phyloP scores from a whole-genome alignment of 2,329 filamentous ascomycete species.

The Chrysoporthe cubensis region DNA sequence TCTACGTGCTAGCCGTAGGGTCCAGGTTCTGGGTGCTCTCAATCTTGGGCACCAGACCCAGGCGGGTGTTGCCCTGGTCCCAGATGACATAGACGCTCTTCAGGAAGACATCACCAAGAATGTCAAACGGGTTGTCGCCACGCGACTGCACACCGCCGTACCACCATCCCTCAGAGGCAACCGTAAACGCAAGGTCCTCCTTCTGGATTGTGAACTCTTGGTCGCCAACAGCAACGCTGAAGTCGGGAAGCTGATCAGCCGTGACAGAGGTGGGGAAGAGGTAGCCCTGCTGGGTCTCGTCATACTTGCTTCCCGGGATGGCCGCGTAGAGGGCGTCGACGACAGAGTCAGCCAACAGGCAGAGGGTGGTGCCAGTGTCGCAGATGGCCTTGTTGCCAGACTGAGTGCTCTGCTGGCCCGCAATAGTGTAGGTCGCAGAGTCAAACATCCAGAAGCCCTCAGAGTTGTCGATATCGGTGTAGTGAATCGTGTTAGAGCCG shows the following conservation, averaged over 20 bases:
- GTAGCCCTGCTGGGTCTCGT: conserved; percentile 62
- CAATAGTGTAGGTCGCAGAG: conserved; percentile 60
- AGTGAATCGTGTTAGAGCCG: conserved; percentile 58
- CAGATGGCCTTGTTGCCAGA: conserved; percentile 67
- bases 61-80: conserved; percentile 62
- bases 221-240: conserved; percentile 67
- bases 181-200: conserved; percentile 30
- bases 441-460: conserved; percentile 71
- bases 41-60: conserved; percentile 62
- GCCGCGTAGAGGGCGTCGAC: conserved; percentile 65
- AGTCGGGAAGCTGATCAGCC: conserved; percentile 57
- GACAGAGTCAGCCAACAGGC: conserved; percentile 63
- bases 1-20: conserved; percentile 25
- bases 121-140: conserved; percentile 62
- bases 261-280: conserved; percentile 61
- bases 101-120: conserved; percentile 66
- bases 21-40: conserved; percentile 42
- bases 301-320: conserved; percentile 65
- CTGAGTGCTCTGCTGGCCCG: conserved; percentile 55
- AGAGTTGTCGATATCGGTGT: conserved; percentile 64
- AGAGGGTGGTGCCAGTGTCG: conserved; percentile 73
- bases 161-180: conserved; percentile 52
- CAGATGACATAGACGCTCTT: conserved; percentile 71
- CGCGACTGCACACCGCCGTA: conserved; percentile 70
- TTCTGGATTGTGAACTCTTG: conserved; percentile 64